Percentiles rank a stretch among this genome's conserved stretches.
Evolutionary conservation across 306 rosid species (phyloP).

Genomic region (Vigna reflexopilosa): DNA sequence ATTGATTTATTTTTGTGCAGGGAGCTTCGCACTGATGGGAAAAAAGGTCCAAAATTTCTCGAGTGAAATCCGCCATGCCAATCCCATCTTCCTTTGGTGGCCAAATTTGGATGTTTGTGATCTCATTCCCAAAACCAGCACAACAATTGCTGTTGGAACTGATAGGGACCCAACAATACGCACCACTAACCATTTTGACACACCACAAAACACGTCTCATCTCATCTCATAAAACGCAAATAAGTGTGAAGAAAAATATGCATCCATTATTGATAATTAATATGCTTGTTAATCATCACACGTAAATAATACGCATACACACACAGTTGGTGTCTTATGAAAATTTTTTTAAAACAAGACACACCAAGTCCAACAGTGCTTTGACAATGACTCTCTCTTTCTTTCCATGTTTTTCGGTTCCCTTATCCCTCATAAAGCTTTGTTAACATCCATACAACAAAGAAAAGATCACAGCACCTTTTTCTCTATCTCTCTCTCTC

Average conservation of each 20-base stretch:
- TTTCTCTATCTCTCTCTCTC: conserved; percentile 38
- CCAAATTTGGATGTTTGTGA: conserved; percentile 67
- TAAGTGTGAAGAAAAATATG: neutral
- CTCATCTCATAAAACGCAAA: conserved; percentile 39
- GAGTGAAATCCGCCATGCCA: conserved; percentile 55
- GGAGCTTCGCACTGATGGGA: conserved; percentile 14
- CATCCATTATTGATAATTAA: neutral
- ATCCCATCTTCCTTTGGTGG: conserved; percentile 57
- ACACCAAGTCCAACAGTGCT: conserved; percentile 53
- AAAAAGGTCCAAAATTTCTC: conserved; percentile 45
- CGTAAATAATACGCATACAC: conserved; percentile 21
- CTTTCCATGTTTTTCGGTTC: conserved; percentile 58
- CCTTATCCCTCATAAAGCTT: conserved; percentile 55
- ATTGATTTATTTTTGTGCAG: conserved; percentile 17
- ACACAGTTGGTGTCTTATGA: conserved; percentile 39
- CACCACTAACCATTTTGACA: conserved; percentile 40
- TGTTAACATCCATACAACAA: conserved; percentile 57
- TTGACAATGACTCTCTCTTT: conserved; percentile 52
- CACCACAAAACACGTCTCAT: conserved; percentile 41
- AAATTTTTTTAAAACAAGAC: conserved; percentile 39
- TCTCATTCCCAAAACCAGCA: conserved; percentile 64
- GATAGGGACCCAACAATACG: conserved; percentile 63
- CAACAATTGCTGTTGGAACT: conserved; percentile 61
- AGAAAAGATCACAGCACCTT: conserved; percentile 38
- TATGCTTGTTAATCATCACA: conserved; percentile 8